Evolutionary conservation across 345 rosid genomes (phyloP).

Genomic region (Lumnitzera littorea): DNA sequence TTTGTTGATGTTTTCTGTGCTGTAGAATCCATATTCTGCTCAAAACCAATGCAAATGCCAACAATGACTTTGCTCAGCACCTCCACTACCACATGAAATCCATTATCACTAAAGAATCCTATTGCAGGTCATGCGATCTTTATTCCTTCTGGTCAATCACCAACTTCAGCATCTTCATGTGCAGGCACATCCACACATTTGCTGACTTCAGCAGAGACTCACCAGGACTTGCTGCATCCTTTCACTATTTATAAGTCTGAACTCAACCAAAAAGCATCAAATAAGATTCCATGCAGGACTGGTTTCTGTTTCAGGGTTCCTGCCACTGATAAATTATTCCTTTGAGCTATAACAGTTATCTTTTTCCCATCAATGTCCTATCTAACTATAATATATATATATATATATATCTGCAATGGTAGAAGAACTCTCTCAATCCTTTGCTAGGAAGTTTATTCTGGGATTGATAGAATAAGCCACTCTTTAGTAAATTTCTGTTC

Average conservation of each 20-base stretch:
- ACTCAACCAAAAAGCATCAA: no score
- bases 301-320: no score
- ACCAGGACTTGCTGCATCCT: slow-evolving; percentile 23
- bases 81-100: slow-evolving; percentile 14
- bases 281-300: no score
- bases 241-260: slow-evolving; percentile 16
- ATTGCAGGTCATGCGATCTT: slow-evolving; percentile 6
- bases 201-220: slow-evolving; percentile 11
- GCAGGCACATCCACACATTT: not conserved
- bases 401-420: no score
- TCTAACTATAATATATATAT: no score
- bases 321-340: slow-evolving; percentile 6
- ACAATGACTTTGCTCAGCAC: slow-evolving; percentile 16
- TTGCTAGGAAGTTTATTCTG: no score
- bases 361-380: no score
- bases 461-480: no score
- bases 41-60: slow-evolving; percentile 11
- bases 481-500: no score
- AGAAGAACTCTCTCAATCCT: no score
- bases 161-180: slow-evolving; percentile 9
- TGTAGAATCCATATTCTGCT: slow-evolving; percentile 14
- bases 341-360: not conserved
- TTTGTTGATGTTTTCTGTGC: slow-evolving; percentile 10
- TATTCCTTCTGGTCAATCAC: slow-evolving; percentile 13
- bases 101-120: slow-evolving; percentile 11